Conservation (phyloP, 164 flowering plant genomes). For the Nelumbo lutea region DNA sequence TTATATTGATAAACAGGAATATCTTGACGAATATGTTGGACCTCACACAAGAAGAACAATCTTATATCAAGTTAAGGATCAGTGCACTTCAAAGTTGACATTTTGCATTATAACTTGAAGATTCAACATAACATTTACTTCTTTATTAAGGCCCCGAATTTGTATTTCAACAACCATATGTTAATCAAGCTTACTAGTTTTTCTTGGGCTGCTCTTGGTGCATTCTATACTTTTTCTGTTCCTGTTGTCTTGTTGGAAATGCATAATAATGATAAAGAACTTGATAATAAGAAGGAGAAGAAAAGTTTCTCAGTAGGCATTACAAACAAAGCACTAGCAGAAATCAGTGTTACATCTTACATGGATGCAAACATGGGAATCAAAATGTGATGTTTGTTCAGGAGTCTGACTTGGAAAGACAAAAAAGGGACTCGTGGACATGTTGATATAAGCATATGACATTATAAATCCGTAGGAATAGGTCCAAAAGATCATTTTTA, state of each 20-base stretch:
- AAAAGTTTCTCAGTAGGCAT: neutral
- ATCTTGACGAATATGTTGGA: slow-evolving; percentile 82
- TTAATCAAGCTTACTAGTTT: too few species aligned
- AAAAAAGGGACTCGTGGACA: too few species aligned
- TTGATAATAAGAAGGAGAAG: neutral
- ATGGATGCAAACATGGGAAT: too few species aligned
- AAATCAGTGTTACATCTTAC: too few species aligned
- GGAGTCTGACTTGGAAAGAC: too few species aligned
- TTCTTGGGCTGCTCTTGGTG: neutral
- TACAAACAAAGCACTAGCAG: too few species aligned
- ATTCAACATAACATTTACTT: neutral
- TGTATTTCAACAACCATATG: neutral
- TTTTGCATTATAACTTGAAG: neutral
- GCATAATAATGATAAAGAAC: neutral
- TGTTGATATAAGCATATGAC: too few species aligned
- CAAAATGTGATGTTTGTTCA: too few species aligned
- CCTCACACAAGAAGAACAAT: slow-evolving; percentile 55
- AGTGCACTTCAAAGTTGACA: neutral
- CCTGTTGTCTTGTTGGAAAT: neutral
- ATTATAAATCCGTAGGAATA: too few species aligned
- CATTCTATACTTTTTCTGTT: neutral
- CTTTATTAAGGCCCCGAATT: neutral
- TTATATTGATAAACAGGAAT: slow-evolving; percentile 57
- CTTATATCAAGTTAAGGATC: slow-evolving; percentile 59
- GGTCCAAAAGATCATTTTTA: too few species aligned